Evolutionary conservation across 2,329 filamentous ascomycete species (phyloP).

Genomic region (Sporothrix dimorphospora): DNA sequence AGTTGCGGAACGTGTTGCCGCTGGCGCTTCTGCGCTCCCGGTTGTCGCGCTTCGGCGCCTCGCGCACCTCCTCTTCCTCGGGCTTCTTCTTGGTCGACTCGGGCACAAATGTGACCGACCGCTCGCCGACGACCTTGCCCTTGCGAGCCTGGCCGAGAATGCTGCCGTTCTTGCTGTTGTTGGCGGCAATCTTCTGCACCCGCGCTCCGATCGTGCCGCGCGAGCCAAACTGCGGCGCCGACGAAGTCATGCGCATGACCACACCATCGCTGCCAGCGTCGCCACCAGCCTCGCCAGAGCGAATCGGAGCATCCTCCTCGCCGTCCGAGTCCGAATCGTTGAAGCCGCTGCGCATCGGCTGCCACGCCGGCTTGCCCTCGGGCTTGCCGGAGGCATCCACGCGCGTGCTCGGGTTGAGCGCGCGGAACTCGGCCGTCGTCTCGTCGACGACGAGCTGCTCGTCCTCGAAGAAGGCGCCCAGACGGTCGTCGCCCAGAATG

Average conservation of each 20-base stretch:
- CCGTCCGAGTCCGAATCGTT: constrained; percentile 45
- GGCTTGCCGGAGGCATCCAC: constrained; percentile 43
- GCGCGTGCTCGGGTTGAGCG: constrained; percentile 84
- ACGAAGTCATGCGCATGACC: constrained; percentile 70
- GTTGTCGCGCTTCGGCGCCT: constrained; percentile 44
- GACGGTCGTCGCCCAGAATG: constrained; percentile 82
- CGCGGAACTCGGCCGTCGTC: constrained; percentile 79
- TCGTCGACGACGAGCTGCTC: constrained; percentile 93
- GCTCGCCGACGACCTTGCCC: constrained; percentile 62
- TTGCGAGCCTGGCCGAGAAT: constrained; percentile 31
- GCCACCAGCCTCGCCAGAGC: constrained; percentile 33
- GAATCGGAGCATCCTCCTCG: constrained; percentile 42
- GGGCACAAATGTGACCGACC: constrained; percentile 74
- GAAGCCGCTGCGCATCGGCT: constrained; percentile 43
- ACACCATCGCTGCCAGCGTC: constrained; percentile 40
- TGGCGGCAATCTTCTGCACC: constrained; percentile 48
- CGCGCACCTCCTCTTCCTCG: constrained; percentile 37
- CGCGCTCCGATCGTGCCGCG: constrained; percentile 60
- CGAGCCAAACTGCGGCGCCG: constrained; percentile 63
- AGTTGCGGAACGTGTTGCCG: constrained; percentile 71
- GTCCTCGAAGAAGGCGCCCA: constrained; percentile 86
- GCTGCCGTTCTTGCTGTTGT: constrained; percentile 34
- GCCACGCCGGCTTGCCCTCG: constrained; percentile 51
- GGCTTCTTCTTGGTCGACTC: constrained; percentile 57
- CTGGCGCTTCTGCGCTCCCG: constrained; percentile 69